These are phyloP conservation scores for Vanderwaltozyma tropicalis DNA, from an alignment of 805 yeast species.

Conservation along the genomic window DNA sequence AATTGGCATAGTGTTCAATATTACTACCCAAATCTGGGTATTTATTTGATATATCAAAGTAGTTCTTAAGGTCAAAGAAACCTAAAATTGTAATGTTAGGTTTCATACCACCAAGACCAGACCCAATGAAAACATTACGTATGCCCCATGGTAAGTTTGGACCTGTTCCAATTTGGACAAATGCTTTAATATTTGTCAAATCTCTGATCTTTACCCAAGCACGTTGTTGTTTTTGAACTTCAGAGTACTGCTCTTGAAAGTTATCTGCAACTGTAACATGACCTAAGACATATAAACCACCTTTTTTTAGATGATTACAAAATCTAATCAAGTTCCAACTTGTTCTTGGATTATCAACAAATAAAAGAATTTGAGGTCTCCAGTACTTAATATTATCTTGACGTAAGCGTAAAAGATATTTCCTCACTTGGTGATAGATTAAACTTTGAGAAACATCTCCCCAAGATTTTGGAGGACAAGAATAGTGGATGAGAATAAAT, in stretches of 20 bases:
- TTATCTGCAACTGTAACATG: constrained; percentile 61
- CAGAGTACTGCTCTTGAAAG: constrained; percentile 56
- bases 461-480: constrained; percentile 92
- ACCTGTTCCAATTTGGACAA: constrained; percentile 85
- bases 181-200: constrained; percentile 70
- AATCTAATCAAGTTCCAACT: constrained; percentile 87
- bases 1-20: neutral
- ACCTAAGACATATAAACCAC: constrained; percentile 86
- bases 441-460: constrained; percentile 96
- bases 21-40: neutral
- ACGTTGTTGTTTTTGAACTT: constrained; percentile 56
- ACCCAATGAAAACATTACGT: constrained; percentile 79
- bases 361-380: constrained; percentile 87
- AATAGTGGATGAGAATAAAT: constrained; percentile 73
- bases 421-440: constrained; percentile 93
- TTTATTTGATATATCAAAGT: constrained; percentile 3
- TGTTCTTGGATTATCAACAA: constrained; percentile 87
- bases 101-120: constrained; percentile 97
- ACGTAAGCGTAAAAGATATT: constrained; percentile 63
- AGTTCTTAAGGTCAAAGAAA: constrained; percentile 55
- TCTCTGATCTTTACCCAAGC: constrained; percentile 86
- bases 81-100: constrained; percentile 93
- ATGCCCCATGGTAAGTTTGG: constrained; percentile 92
- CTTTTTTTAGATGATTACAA: constrained; percentile 90
- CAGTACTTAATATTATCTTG: constrained; percentile 95